Percentiles rank a stretch among this genome's conserved stretches.
phyloP scores from a whole-genome alignment of 225 moss, liverwort and hornwort species.

The Marchantia paleacea region DNA sequence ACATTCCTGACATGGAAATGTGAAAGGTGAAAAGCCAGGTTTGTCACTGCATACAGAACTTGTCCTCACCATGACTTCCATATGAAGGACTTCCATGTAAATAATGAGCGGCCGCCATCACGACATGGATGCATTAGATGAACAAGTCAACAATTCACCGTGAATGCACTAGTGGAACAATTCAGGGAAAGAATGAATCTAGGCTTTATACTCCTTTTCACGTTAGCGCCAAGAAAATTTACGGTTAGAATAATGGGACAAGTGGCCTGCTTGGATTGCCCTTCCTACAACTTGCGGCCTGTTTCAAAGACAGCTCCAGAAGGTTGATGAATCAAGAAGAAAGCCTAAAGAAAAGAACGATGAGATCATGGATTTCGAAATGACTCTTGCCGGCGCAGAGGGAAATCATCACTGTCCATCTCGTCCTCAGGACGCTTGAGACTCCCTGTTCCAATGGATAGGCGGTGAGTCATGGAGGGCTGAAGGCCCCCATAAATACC shows the following conservation, averaged over 20 bases:
- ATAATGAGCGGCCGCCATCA: background rate
- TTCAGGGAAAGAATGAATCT: conserved; percentile 13
- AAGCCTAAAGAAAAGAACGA: conserved; percentile 19
- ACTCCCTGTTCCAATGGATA: conserved; percentile 64
- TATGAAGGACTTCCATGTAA: conserved; percentile 1
- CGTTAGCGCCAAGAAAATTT: conserved; percentile 11
- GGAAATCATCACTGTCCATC: conserved; percentile 69
- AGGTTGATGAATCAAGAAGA: conserved; percentile 26
- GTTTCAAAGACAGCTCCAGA: conserved; percentile 21
- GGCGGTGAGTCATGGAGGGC: conserved; percentile 56
- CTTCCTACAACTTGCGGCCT: conserved; percentile 11
- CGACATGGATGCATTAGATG: background rate
- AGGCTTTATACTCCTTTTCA: conserved; percentile 13
- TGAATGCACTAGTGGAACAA: background rate
- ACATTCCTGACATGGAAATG: background rate
- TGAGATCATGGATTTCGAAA: conserved; percentile 63
- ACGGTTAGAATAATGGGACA: conserved; percentile 21
- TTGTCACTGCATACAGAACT: conserved; percentile 3
- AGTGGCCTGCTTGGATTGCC: conserved; percentile 17
- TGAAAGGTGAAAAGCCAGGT: background rate
- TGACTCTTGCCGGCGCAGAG: conserved; percentile 69
- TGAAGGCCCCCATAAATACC: conserved; percentile 58
- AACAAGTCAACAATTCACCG: background rate
- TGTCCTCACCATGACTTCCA: conserved; percentile 7
- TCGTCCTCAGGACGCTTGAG: conserved; percentile 67